These are phyloP conservation scores for Balamuthia mandrillaris DNA, from an alignment of 208 protist species.

Conservation along the genomic window DNA sequence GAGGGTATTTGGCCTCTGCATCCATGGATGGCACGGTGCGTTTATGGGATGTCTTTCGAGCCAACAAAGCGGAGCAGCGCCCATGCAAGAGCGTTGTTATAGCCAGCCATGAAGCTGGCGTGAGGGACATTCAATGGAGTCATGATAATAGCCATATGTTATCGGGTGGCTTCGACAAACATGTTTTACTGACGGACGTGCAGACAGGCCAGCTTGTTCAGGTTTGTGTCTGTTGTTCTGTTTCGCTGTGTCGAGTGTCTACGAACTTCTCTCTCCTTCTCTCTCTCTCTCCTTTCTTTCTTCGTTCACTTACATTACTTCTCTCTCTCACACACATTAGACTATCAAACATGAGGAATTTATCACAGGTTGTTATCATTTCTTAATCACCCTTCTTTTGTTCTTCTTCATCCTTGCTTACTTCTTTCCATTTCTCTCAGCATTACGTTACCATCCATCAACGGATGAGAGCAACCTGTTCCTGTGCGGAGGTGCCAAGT, in stretches of 20 bases:
- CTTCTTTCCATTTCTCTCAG: not conserved
- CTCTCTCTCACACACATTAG: no score
- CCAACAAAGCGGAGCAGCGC: not conserved
- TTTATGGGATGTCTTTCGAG: not conserved
- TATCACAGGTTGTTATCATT: no score
- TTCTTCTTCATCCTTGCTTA: no score
- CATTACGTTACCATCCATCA: not conserved
- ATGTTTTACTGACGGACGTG: not conserved
- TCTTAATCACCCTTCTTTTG: no score
- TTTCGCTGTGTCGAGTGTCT: no score
- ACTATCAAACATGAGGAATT: constrained; percentile 17
- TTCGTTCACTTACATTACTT: no score
- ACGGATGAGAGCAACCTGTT: not conserved
- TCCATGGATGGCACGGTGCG: constrained; percentile 15
- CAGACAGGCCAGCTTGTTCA: not conserved
- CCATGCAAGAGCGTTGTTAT: not conserved
- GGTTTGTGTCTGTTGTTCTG: not conserved
- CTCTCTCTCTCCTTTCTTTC: no score
- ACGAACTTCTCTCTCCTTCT: no score
- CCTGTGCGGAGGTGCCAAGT: not conserved
- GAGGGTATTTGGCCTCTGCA: not conserved
- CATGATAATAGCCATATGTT: not conserved
- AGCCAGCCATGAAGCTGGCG: not conserved
- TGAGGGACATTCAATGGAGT: constrained; percentile 11
- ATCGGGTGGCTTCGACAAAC: constrained; percentile 1